Evolutionary conservation across 176 grass and related monocot species (phyloP).

Genomic region (Microstegium vimineum): DNA sequence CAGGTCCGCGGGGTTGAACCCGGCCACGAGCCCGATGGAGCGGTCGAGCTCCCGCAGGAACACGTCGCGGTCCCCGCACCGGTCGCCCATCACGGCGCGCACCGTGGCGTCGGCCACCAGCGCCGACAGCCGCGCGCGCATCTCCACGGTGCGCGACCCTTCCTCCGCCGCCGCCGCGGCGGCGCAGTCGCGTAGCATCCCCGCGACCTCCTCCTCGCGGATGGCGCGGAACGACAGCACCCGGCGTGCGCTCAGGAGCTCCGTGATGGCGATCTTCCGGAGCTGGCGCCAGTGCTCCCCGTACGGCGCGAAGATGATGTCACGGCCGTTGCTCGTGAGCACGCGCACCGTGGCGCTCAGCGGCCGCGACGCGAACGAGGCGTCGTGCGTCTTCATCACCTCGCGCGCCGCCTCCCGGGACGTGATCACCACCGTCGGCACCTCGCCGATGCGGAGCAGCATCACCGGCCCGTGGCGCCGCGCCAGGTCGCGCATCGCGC

Average conservation of each 20-base stretch:
- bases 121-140: conserved; percentile 38
- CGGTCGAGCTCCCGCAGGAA: conserved; percentile 29
- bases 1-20: too few species aligned
- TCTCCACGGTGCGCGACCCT: conserved; percentile 20
- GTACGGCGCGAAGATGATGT: conserved; percentile 64
- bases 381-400: conserved; percentile 3
- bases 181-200: conserved; percentile 10
- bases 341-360: conserved; percentile 34
- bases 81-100: conserved; percentile 44
- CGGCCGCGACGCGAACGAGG: conserved; percentile 45
- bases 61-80: conserved; percentile 45
- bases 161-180: accelerated
- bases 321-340: conserved; percentile 25
- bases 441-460: conserved; percentile 13
- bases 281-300: conserved; percentile 63
- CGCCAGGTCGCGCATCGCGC: not conserved
- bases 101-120: conserved; percentile 30
- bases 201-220: conserved; percentile 49
- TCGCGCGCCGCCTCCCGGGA: not conserved
- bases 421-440: not conserved
- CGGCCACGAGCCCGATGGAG: not conserved
- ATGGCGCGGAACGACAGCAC: conserved; percentile 42
- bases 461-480: conserved; percentile 1
- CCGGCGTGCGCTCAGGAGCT: conserved; percentile 50
- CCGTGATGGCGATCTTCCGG: conserved; percentile 46